Percentiles rank a stretch among this genome's conserved stretches.
Conservation (phyloP, 805 yeast genomes). For the Yamadazyma sp. region DNA sequence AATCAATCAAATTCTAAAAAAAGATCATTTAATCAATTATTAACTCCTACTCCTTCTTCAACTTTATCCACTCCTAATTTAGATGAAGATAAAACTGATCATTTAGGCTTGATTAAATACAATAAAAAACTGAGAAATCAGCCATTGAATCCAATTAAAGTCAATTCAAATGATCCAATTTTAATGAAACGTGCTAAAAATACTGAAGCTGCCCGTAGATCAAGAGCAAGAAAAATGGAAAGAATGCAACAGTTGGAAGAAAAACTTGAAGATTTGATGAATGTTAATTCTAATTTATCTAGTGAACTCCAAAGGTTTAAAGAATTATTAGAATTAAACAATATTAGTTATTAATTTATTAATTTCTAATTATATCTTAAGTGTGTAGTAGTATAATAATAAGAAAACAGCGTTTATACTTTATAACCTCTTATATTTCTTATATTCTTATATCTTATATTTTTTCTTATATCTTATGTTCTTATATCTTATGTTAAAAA, state of each 20-base stretch:
- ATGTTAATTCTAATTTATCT: conserved; percentile 57
- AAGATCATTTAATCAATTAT: conserved; percentile 18
- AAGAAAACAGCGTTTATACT: neutral
- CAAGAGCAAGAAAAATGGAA: conserved; percentile 89
- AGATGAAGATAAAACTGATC: conserved; percentile 45
- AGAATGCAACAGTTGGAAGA: conserved; percentile 81
- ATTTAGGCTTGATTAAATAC: conserved; percentile 72
- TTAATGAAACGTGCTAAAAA: conserved; percentile 90
- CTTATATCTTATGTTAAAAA: too few species aligned
- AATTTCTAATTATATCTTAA: neutral
- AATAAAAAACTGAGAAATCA: conserved; percentile 70
- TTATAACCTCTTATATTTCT: too few species aligned
- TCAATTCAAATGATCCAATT: conserved; percentile 59
- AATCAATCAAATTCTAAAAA: conserved; percentile 6
- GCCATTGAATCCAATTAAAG: conserved; percentile 69
- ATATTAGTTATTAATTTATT: conserved; percentile 14
- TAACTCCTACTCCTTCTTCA: conserved; percentile 29
- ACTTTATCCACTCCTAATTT: conserved; percentile 33
- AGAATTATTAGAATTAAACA: conserved; percentile 37
- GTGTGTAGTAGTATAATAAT: conserved; percentile 3
- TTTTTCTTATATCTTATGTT: too few species aligned
- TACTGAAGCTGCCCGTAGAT: conserved; percentile 96
- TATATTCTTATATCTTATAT: too few species aligned
- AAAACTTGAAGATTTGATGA: conserved; percentile 62
- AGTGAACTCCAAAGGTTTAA: conserved; percentile 63